phyloP scores from a whole-genome alignment of 2,329 filamentous ascomycete species.

The Epichloe scottii region DNA sequence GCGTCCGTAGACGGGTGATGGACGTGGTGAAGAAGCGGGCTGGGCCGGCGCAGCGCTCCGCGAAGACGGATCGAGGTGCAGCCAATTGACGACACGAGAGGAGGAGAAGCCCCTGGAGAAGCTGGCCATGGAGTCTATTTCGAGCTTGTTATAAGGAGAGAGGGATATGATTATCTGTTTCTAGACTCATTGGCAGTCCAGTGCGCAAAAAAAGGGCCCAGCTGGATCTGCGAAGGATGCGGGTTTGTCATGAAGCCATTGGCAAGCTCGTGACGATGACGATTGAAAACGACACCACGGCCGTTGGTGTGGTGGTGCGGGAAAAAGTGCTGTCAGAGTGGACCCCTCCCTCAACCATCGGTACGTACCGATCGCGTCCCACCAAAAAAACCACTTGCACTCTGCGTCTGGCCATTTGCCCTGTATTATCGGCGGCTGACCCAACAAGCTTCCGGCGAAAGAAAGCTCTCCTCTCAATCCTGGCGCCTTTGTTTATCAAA shows the following conservation, averaged over 20 bases:
- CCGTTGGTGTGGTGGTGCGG: background rate
- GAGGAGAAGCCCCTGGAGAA: constrained; percentile 18
- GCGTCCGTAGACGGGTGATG: constrained; percentile 10
- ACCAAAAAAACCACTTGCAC: constrained; percentile 16
- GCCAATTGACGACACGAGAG: constrained; percentile 15
- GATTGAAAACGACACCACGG: background rate
- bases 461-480: background rate
- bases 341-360: constrained; percentile 1
- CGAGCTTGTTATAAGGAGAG: background rate
- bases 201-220: background rate
- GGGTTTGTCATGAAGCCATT: background rate
- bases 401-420: constrained; percentile 14
- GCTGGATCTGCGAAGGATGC: background rate
- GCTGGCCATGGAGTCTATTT: constrained; percentile 16
- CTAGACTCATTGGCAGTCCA: background rate
- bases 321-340: background rate
- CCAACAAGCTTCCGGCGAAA: constrained; percentile 19
- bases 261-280: background rate
- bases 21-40: constrained; percentile 20
- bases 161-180: background rate
- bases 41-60: constrained; percentile 9
- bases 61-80: constrained; percentile 10
- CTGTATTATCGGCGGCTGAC: constrained; percentile 16
- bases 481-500: constrained; percentile 7
- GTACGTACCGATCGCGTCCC: constrained; percentile 8